A percentile compares a stretch with the other conserved stretches of the same genome.
phyloP scores from a whole-genome alignment of 2,329 filamentous ascomycete species.

The Neonectria hederae region DNA sequence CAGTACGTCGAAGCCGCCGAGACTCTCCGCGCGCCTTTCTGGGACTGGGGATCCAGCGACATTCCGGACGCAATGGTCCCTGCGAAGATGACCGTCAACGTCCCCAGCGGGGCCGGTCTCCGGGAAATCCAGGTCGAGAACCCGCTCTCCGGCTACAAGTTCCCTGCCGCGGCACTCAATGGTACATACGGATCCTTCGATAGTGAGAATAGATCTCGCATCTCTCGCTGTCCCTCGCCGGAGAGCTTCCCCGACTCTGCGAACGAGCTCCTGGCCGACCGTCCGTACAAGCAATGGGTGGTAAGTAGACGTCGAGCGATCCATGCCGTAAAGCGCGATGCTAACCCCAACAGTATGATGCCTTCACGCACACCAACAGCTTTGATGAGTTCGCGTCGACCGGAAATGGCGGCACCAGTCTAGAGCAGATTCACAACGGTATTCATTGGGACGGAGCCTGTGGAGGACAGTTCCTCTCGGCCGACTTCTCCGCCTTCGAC shows the following conservation, averaged over 20 bases:
- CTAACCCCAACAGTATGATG: constrained; percentile 51
- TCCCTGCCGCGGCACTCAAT: constrained; percentile 52
- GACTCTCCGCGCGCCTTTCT: constrained; percentile 59
- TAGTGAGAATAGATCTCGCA: constrained; percentile 45
- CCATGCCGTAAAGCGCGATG: neutral
- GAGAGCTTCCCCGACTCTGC: constrained; percentile 52
- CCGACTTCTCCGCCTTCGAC: constrained; percentile 56
- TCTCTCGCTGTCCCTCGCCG: constrained; percentile 51
- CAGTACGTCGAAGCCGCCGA: constrained; percentile 57
- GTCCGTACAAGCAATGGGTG: constrained; percentile 52
- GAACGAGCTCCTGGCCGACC: constrained; percentile 46
- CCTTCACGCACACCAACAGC: constrained; percentile 49
- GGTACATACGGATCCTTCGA: constrained; percentile 51
- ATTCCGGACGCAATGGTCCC: constrained; percentile 54
- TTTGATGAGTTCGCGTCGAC: constrained; percentile 50
- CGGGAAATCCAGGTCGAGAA: constrained; percentile 54
- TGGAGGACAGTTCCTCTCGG: constrained; percentile 52
- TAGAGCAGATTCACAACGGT: constrained; percentile 56
- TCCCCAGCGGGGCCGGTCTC: constrained; percentile 49
- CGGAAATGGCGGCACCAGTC: constrained; percentile 48
- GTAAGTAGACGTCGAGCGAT: constrained; percentile 45
- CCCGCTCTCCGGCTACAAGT: constrained; percentile 62
- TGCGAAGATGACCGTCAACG: constrained; percentile 51
- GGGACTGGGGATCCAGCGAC: constrained; percentile 62
- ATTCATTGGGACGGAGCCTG: constrained; percentile 55